Percentiles rank a stretch among this genome's conserved stretches.
Conservation (phyloP, 202 grass and related monocot genomes). For the Schoenoplectus tabernaemontani region DNA sequence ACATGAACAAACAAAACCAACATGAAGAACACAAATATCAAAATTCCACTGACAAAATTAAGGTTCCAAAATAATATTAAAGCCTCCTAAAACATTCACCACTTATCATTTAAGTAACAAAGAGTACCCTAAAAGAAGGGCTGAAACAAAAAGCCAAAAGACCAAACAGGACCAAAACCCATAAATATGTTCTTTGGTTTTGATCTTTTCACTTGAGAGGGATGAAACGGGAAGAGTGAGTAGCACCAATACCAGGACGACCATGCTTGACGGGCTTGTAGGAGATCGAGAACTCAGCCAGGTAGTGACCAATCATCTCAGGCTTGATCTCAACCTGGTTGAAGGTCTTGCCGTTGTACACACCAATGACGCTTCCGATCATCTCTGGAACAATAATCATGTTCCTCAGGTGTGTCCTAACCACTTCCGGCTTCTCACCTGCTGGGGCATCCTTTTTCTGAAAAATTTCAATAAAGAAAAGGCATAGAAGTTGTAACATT, state of each 20-base stretch:
- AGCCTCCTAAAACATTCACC: background rate
- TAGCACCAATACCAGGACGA: conserved; percentile 92
- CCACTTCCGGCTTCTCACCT: conserved; percentile 84
- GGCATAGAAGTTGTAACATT: background rate
- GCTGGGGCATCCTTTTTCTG: conserved; percentile 82
- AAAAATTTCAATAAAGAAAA: background rate
- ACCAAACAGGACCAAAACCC: background rate
- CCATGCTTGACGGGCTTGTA: conserved; percentile 99
- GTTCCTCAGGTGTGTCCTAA: conserved; percentile 90
- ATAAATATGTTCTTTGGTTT: background rate
- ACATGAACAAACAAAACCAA: background rate
- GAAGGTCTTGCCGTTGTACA: conserved; percentile 90
- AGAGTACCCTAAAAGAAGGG: conserved; percentile 12
- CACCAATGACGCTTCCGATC: conserved; percentile 79
- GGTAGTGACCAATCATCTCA: conserved; percentile 98
- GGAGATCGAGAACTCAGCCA: conserved; percentile 87
- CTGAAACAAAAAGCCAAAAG: background rate
- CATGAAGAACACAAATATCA: conserved; percentile 6
- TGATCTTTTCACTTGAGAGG: conserved; percentile 65
- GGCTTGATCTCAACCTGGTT: conserved; percentile 96
- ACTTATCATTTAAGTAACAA: background rate
- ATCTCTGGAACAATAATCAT: conserved; percentile 99
- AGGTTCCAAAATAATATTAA: background rate
- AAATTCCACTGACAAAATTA: no score
- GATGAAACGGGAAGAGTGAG: conserved; percentile 93